Conservation (phyloP, 2,329 filamentous ascomycete genomes). For the Verticillium nonalfalfae region DNA sequence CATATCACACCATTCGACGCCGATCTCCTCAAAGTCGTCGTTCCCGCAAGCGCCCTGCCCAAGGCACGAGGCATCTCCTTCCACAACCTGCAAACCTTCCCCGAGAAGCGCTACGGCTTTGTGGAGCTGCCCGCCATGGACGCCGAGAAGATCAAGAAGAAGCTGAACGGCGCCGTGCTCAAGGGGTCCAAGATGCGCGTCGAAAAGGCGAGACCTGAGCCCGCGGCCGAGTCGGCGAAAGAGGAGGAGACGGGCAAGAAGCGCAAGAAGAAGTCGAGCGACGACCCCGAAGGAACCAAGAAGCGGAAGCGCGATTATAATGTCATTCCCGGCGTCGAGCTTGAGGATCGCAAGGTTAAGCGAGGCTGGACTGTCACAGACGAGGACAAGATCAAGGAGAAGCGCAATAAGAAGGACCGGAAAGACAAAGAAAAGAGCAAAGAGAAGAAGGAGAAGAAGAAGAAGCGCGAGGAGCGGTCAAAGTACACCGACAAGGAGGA, state of each 20-base stretch:
- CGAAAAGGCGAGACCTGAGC: conserved; percentile 68
- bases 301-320: conserved; percentile 47
- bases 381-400: conserved; percentile 39
- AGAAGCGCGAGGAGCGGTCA: conserved; percentile 56
- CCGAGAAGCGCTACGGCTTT: conserved; percentile 86
- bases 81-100: conserved; percentile 79
- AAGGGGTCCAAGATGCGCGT: conserved; percentile 81
- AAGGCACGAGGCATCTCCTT: conserved; percentile 79
- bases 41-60: conserved; percentile 61
- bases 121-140: conserved; percentile 75
- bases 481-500: conserved; percentile 78
- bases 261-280: conserved; percentile 27
- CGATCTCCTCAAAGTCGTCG: conserved; percentile 63
- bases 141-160: conserved; percentile 86
- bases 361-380: conserved; percentile 78
- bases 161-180: conserved; percentile 78
- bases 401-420: conserved; percentile 33
- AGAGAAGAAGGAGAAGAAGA: conserved; percentile 49
- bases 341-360: conserved; percentile 76
- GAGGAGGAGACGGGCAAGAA: conserved; percentile 29
- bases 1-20: conserved; percentile 85
- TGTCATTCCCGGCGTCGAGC: conserved; percentile 58
- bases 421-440: conserved; percentile 43
- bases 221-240: conserved; percentile 33
- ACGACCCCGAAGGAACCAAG: conserved; percentile 23